Evolutionary conservation across 768 basidiomycete genomes (phyloP).

Genomic region (Suillus sp.): DNA sequence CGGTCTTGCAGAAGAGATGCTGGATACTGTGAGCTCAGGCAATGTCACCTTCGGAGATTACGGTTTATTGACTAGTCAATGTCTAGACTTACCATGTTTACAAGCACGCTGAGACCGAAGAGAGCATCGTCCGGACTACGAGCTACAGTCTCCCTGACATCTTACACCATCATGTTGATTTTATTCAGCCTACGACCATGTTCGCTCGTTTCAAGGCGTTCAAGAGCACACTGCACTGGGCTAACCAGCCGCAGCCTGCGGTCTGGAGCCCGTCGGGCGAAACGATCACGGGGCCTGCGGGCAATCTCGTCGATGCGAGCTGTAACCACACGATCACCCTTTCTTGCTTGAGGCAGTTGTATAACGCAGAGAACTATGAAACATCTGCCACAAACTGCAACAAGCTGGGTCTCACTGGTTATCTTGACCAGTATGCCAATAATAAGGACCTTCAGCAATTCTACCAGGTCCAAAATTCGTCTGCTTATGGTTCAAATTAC

Average conservation of each 20-base stretch:
- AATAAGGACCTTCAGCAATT: slow-evolving; percentile 52
- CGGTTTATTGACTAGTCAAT: background rate
- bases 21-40: background rate
- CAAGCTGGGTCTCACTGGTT: slow-evolving; percentile 56
- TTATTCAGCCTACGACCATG: background rate
- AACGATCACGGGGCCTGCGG: background rate
- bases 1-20: background rate
- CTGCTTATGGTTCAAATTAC: slow-evolving; percentile 53
- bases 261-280: background rate
- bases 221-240: background rate
- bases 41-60: background rate
- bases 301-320: background rate
- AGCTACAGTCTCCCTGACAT: background rate
- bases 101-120: background rate
- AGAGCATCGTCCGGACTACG: background rate
- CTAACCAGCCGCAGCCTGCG: background rate
- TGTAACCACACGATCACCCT: slow-evolving; percentile 47
- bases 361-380: slow-evolving; percentile 50
- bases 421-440: slow-evolving; percentile 56
- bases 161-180: background rate
- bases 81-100: background rate
- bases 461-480: slow-evolving; percentile 49
- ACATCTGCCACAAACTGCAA: slow-evolving; percentile 46
- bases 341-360: slow-evolving; percentile 54
- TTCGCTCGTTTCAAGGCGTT: background rate